Percentiles rank a stretch among this genome's conserved stretches.
These are phyloP conservation scores for Penicillium cataractarum DNA, from an alignment of 495 filamentous ascomycete genomes.

Conservation along the genomic window DNA sequence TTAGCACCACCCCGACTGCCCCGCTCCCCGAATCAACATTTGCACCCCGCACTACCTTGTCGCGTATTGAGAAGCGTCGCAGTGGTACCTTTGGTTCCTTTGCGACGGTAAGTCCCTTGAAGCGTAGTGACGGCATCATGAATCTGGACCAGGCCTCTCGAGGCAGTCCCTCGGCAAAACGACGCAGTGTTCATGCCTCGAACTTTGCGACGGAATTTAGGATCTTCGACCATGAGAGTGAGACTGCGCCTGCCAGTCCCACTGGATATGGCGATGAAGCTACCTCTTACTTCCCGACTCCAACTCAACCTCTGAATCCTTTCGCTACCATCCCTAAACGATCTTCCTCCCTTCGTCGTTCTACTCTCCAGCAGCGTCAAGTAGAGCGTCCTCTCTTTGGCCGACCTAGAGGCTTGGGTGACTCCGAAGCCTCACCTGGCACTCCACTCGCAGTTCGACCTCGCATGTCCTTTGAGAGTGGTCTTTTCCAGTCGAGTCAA, in stretches of 20 bases:
- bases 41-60: conserved; percentile 51
- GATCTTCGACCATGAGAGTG: conserved; percentile 63
- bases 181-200: conserved; percentile 77
- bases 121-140: conserved; percentile 90
- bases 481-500: conserved; percentile 61
- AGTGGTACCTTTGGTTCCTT: conserved; percentile 51
- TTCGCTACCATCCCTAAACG: conserved; percentile 52
- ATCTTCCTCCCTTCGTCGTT: conserved; percentile 76
- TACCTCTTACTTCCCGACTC: conserved; percentile 24
- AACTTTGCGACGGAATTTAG: conserved; percentile 64
- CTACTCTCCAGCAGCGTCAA: conserved; percentile 83
- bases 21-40: conserved; percentile 40
- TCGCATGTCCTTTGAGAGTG: conserved; percentile 74
- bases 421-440: conserved; percentile 31
- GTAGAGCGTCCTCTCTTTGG: conserved; percentile 63
- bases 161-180: conserved; percentile 85
- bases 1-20: conserved; percentile 43
- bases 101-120: conserved; percentile 80
- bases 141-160: conserved; percentile 74
- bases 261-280: conserved; percentile 27
- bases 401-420: conserved; percentile 45
- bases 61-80: conserved; percentile 50
- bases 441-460: conserved; percentile 57
- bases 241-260: conserved; percentile 31
- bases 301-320: conserved; percentile 40